These are phyloP conservation scores for Aspergillus kassunensis DNA, from an alignment of 495 filamentous ascomycete species.

Conservation along the genomic window DNA sequence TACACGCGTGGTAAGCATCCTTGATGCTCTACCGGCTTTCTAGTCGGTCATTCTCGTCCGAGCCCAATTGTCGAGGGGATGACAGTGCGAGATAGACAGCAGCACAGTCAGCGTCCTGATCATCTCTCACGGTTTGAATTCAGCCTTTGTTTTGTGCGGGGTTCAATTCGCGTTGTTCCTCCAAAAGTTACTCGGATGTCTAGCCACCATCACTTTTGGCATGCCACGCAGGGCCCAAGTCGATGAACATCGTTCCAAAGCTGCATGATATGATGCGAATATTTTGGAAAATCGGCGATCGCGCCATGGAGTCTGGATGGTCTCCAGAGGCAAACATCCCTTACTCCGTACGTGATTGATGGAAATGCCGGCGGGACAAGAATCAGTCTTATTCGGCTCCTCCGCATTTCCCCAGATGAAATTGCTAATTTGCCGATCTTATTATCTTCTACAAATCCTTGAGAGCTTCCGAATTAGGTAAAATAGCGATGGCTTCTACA, in stretches of 20 bases:
- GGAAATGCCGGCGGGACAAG: conserved; percentile 11
- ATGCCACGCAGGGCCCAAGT: conserved; percentile 18
- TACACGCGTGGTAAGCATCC: too few species aligned
- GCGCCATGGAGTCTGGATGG: neutral
- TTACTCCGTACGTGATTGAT: conserved; percentile 16
- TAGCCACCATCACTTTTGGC: conserved; percentile 42
- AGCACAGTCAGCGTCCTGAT: too few species aligned
- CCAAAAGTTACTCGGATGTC: too few species aligned
- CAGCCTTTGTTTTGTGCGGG: too few species aligned
- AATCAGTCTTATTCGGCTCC: neutral
- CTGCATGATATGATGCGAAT: too few species aligned
- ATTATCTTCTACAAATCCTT: neutral
- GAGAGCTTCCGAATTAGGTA: neutral
- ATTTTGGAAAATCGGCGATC: neutral
- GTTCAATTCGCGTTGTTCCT: too few species aligned
- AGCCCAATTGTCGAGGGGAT: too few species aligned
- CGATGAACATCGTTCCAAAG: too few species aligned
- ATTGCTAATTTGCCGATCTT: neutral
- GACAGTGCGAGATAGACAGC: too few species aligned
- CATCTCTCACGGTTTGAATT: too few species aligned
- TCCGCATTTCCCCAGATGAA: conserved; percentile 9
- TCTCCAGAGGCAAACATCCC: neutral
- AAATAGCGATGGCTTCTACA: neutral
- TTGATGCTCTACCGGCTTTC: too few species aligned
- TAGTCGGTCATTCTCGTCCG: too few species aligned